A percentile compares a stretch with the other conserved stretches of the same genome.
These are phyloP conservation scores for Davidsoniella eucalypti DNA, from an alignment of 2,329 filamentous ascomycete species.

Conservation along the genomic window DNA sequence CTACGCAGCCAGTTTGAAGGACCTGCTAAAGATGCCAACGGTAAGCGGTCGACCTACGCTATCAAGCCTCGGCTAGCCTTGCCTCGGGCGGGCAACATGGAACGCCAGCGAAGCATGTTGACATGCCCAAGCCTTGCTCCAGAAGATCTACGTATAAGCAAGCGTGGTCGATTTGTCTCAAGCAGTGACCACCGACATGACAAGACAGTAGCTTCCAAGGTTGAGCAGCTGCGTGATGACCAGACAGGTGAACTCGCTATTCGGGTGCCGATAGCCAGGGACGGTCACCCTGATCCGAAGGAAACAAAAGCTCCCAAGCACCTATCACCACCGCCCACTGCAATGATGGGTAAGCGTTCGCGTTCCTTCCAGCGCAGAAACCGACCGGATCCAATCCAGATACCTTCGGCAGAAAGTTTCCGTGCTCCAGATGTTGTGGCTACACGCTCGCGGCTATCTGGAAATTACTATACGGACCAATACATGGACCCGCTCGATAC, in stretches of 20 bases:
- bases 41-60: slow-evolving; percentile 1
- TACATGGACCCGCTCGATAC: too few relatives aligned
- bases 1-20: neutral
- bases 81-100: neutral
- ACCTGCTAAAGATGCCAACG: too few relatives aligned
- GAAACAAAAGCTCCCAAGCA: neutral
- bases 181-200: neutral
- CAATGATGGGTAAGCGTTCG: neutral
- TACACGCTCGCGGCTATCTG: neutral
- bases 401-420: neutral
- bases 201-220: too few relatives aligned
- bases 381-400: neutral
- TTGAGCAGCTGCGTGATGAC: too few relatives aligned
- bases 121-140: slow-evolving; percentile 6
- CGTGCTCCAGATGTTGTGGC: neutral
- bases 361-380: neutral
- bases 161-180: neutral
- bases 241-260: neutral
- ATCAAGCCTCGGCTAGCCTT: slow-evolving; percentile 1
- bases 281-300: neutral
- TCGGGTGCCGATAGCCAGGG: neutral
- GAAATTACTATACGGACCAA: too few relatives aligned
- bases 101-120: neutral
- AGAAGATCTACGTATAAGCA: slow-evolving; percentile 7
- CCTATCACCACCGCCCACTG: neutral